These are phyloP conservation scores for Fraxinus dipetala DNA, from an alignment of 305 asterid genomes.

Conservation along the genomic window DNA sequence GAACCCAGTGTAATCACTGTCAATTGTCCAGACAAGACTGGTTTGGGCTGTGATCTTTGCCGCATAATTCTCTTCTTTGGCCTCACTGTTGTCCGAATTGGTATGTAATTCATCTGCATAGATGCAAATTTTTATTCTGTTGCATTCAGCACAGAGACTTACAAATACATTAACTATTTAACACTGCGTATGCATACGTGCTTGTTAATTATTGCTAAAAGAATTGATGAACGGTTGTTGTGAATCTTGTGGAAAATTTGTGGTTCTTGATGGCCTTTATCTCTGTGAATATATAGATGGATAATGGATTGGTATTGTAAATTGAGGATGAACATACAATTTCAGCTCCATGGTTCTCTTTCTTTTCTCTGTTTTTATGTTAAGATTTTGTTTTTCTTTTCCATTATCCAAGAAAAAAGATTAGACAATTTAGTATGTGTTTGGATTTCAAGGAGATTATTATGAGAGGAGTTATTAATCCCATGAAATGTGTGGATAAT, in stretches of 20 bases:
- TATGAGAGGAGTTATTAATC: not conserved
- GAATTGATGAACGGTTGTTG: not conserved
- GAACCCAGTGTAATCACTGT: slow-evolving; percentile 82
- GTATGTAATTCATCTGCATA: slow-evolving; percentile 33
- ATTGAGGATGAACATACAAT: not conserved
- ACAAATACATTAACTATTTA: not conserved
- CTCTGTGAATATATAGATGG: not conserved
- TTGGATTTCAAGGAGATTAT: not conserved
- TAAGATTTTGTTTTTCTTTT: not conserved
- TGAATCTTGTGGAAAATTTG: not conserved
- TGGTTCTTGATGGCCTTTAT: not conserved
- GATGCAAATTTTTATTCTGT: not conserved
- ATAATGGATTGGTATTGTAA: not conserved
- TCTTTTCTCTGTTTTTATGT: not conserved
- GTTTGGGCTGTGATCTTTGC: slow-evolving; percentile 81
- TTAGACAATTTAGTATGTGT: not conserved
- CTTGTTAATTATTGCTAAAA: not conserved
- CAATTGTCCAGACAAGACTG: slow-evolving; percentile 89
- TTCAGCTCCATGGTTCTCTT: not conserved
- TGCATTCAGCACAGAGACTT: not conserved
- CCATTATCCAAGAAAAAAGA: not conserved
- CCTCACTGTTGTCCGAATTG: slow-evolving; percentile 59
- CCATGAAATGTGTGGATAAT: not conserved
- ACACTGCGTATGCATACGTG: not conserved
- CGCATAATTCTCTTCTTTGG: slow-evolving; percentile 80